Evolutionary conservation across 441 rosid genomes (phyloP).

Genomic region (Euphorbia schlechtendalii): DNA sequence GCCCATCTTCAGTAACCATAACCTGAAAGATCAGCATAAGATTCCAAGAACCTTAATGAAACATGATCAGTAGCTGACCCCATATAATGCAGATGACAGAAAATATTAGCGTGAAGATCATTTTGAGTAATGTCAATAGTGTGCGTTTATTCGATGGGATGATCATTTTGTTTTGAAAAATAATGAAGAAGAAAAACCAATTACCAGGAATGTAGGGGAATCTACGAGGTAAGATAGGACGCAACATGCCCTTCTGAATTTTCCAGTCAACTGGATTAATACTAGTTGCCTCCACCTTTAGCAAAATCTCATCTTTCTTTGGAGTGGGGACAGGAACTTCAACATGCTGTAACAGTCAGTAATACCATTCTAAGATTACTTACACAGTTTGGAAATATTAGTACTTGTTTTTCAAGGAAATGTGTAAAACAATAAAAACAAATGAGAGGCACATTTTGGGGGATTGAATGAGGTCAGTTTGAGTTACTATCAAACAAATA

Average conservation of each 20-base stretch:
- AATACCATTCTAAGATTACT: background rate
- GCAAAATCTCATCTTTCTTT: conserved; percentile 38
- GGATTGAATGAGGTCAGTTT: background rate
- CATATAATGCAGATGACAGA: too few relatives aligned
- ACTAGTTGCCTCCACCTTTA: conserved; percentile 52
- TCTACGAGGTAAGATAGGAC: conserved; percentile 55
- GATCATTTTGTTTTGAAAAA: too few relatives aligned
- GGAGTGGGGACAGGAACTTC: conserved; percentile 50
- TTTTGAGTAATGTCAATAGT: too few relatives aligned
- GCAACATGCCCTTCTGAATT: conserved; percentile 52
- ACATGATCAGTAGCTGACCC: too few relatives aligned
- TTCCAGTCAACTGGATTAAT: conserved; percentile 67
- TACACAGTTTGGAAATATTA: background rate
- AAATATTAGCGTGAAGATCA: too few relatives aligned
- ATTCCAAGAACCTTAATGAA: too few relatives aligned
- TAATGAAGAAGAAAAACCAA: background rate
- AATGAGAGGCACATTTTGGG: background rate
- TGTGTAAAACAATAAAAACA: background rate
- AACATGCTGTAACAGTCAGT: conserved; percentile 50
- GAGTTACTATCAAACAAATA: background rate
- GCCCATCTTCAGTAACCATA: too few relatives aligned
- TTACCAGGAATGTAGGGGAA: conserved; percentile 67
- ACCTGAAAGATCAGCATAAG: too few relatives aligned
- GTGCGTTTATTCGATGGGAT: too few relatives aligned
- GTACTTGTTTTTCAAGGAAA: too few relatives aligned